Base-by-base conservation (phyloP, 2,329 filamentous ascomycete species). In the Graphilbum sp. region DNA sequence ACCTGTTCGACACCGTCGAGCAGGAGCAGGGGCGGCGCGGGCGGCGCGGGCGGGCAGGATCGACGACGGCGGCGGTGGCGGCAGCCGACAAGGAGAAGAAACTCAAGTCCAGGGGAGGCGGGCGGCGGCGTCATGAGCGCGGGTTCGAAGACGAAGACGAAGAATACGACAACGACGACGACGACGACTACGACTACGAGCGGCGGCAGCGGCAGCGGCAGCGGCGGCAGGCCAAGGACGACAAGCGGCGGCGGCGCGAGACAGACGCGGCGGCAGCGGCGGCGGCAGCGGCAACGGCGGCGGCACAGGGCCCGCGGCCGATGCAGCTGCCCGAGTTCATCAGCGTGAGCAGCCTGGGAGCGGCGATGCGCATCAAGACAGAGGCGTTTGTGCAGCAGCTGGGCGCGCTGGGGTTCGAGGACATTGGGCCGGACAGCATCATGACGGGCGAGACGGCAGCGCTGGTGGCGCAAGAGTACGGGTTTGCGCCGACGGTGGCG, bases 261-360 rank as follows among this genome's bases (percentile, higher is more conserved):
- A 55, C 21, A 54, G 56, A 21, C 58, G 59, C 21, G 56, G 52
- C 25, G 58, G 54, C 31, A 64, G 63, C 43, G 59, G 55, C 6
- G 60, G 51, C 54, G 31, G 45, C 43, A 27, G 56, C 54, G 49
- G 58, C 56, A 49, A 58, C 56, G 46, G 60, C 58, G 42, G 54
- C 58, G 52, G 54, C 54, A 36, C 52, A 49, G 3, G 52, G 55
- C 25, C 72, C 69, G 2, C 69, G 67, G 2, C 60, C 59, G 1
- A 81, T 98, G 34, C 72, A 79, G 38, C 63, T 98, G 18, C 92
- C 92, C 0, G 84, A 95, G 52, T 93, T 85, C 49, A 92, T 98
- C 56, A 90, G 75, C 49, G 78, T 95, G n/a, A 69, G 73, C 10
- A 84, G 87, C 46, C 61, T 98, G 31, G 85, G 86, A 4, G 67